Evolutionary conservation across 2,329 filamentous ascomycete species (phyloP).

Genomic region (Paecilomyces fulvus): DNA sequence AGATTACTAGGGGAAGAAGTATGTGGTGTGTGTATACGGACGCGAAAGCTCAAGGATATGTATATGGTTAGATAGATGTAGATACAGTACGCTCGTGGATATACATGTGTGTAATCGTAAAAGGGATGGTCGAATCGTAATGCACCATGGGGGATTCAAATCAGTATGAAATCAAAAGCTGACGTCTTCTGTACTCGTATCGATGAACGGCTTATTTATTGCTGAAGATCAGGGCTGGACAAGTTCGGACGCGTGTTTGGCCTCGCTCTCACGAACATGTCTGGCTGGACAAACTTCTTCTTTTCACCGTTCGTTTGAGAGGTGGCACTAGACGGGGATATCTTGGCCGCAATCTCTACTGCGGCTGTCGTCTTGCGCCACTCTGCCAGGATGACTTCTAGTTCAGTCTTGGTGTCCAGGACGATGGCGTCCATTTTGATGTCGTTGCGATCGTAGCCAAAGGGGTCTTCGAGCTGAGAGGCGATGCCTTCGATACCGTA

Average conservation of each 20-base stretch:
- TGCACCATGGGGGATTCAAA: too few relatives aligned
- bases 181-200: too few relatives aligned
- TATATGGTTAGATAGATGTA: too few relatives aligned
- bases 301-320: background rate
- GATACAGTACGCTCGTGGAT: too few relatives aligned
- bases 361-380: constrained; percentile 37
- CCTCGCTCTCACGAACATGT: constrained; percentile 5
- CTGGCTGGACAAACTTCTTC: constrained; percentile 14
- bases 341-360: background rate
- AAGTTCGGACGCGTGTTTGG: background rate
- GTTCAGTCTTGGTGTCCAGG: constrained; percentile 51
- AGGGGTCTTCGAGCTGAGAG: constrained; percentile 56
- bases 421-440: constrained; percentile 61
- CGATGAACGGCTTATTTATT: background rate
- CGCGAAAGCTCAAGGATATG: too few relatives aligned
- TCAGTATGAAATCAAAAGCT: too few relatives aligned
- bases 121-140: too few relatives aligned
- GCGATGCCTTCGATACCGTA: constrained; percentile 59
- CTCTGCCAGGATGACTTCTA: constrained; percentile 50
- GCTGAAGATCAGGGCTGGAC: background rate
- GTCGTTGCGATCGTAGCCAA: constrained; percentile 57
- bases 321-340: background rate
- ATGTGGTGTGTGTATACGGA: too few relatives aligned
- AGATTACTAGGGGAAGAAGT: too few relatives aligned
- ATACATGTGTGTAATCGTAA: too few relatives aligned